Evolutionary conservation across 2,329 filamentous ascomycete species (phyloP).

Genomic region (Trichophyton mentagrophytes): DNA sequence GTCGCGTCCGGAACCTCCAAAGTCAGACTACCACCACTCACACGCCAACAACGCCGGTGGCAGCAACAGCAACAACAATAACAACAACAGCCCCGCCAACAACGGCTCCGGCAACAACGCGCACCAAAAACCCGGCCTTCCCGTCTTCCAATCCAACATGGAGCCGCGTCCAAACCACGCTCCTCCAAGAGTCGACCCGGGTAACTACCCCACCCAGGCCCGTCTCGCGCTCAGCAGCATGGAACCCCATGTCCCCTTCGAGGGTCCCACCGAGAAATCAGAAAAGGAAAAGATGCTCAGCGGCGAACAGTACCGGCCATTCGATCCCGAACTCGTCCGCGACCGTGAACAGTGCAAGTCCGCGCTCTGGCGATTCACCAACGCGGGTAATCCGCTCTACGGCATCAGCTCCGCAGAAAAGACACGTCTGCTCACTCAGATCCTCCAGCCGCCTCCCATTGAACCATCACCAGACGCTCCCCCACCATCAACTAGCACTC

Average conservation of each 20-base stretch:
- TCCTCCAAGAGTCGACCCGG: constrained; percentile 24
- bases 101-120: constrained; percentile 28
- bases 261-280: constrained; percentile 32
- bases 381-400: constrained; percentile 60
- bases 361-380: constrained; percentile 78
- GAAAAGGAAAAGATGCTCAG: constrained; percentile 87
- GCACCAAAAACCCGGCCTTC: constrained; percentile 26
- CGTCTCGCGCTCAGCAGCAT: constrained; percentile 31
- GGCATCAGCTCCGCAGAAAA: constrained; percentile 48
- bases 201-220: constrained; percentile 32
- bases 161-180: constrained; percentile 27
- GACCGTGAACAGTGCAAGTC: constrained; percentile 76
- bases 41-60: constrained; percentile 19
- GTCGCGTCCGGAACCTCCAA: constrained; percentile 26
- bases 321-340: constrained; percentile 60
- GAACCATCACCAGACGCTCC: constrained; percentile 16
- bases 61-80: background rate
- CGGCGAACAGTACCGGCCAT: constrained; percentile 67
- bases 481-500: constrained; percentile 43
- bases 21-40: constrained; percentile 28
- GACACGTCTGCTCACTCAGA: constrained; percentile 27
- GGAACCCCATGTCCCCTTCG: constrained; percentile 29
- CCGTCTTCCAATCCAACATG: constrained; percentile 25
- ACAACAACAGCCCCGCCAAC: constrained; percentile 13
- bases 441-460: constrained; percentile 24